Percentiles rank a stretch among this genome's conserved stretches.
phyloP scores from a whole-genome alignment of 257 asterid species.

The Primulina tabacum region DNA sequence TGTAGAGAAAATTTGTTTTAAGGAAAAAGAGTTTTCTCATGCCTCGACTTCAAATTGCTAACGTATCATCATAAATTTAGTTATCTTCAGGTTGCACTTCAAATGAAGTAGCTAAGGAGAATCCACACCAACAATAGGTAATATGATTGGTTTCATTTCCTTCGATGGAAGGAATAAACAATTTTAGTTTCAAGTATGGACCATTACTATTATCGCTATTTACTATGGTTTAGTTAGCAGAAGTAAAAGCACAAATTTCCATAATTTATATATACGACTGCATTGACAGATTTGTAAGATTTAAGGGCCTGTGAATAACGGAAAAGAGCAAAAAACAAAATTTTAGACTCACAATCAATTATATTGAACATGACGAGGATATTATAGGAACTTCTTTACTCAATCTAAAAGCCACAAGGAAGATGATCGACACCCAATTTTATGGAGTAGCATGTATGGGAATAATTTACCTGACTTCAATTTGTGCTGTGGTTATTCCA shows the following conservation, averaged over 20 bases:
- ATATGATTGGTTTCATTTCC: background rate
- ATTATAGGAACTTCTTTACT: background rate
- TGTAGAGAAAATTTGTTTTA: too few species aligned
- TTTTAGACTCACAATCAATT: background rate
- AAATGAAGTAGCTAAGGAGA: too few species aligned
- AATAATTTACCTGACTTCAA: constrained; percentile 61
- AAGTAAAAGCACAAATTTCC: background rate
- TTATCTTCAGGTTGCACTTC: too few species aligned
- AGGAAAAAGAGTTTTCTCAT: too few species aligned
- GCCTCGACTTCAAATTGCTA: too few species aligned
- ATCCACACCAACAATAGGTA: background rate
- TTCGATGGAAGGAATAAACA: background rate
- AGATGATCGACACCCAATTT: constrained; percentile 10
- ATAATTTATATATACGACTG: background rate
- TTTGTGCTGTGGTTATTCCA: constrained; percentile 44
- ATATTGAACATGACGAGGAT: background rate
- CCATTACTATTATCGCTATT: background rate
- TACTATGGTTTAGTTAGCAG: background rate
- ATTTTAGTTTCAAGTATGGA: background rate
- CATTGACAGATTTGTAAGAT: constrained; percentile 2
- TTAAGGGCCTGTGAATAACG: background rate
- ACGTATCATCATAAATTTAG: too few species aligned
- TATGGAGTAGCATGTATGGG: background rate
- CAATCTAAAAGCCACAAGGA: background rate
- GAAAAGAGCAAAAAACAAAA: background rate